Evolutionary conservation across 2,329 filamentous ascomycete genomes (phyloP), one percentile per base, ranked within the genome.

Genomic region (Fusarium compactum): DNA sequence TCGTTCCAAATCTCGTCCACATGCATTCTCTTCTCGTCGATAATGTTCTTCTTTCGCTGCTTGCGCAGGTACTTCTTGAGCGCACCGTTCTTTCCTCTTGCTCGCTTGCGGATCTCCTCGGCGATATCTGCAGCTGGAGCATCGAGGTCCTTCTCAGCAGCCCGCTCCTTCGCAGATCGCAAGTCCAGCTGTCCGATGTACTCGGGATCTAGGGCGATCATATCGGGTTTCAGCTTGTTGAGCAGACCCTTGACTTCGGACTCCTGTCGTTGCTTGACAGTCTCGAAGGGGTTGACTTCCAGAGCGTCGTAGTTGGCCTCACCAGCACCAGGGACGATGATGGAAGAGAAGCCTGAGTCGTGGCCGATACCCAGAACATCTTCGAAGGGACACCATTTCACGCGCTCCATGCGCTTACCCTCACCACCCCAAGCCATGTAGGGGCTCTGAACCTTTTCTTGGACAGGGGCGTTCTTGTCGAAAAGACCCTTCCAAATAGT

Each of bases 261-360:
- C 81, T 99, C 96, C 80, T 97, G 95, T 76, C 96, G 89, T 83
- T 98, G 95, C 82, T 96, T 97, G 76, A 85, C 87, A 56, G 92
- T 97, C 83, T 98, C 96, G 86, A 95, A 98, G 34, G 96, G 96
- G 84, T 99, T 99, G 74, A 91, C 86, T 81, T 99, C 96, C 57
- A 98, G 85, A 5, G 94, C 92, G 80, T 99, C 96, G 79, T 93
- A 98, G 86, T 98, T 98, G 78, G 96, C 90, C 80, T 99, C 96
- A 67, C 96, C 96, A n/a, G 95, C 92, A 50, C 96, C 96, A 10
- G 96, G 96, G 3, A 98, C 90, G 73, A 99, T 89, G 77, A 98
- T 89, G 59, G 92, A 96, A 18, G 92, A 92, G 83, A 98, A 98
- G 16, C 96, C 96, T 65, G 90, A 85, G 77, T 92, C 87, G 82